Evolutionary conservation across 192 early-diverging fungal genomes (phyloP).

Genomic region (Podila clonocystis): DNA sequence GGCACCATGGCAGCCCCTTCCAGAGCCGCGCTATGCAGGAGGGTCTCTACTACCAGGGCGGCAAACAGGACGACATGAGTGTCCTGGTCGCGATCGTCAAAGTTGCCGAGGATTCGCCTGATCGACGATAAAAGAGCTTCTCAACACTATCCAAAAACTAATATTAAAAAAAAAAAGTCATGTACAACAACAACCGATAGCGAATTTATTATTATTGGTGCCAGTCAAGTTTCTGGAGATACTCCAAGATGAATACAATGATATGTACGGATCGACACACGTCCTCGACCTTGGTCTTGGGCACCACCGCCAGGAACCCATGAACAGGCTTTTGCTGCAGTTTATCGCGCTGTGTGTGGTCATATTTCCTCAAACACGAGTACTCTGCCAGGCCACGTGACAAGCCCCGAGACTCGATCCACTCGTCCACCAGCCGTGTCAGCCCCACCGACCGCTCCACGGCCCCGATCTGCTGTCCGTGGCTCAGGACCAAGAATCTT

Average conservation of each 20-base stretch:
- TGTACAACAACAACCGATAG: constrained; percentile 6
- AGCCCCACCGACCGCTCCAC: constrained; percentile 8
- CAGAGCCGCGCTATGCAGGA: constrained; percentile 94
- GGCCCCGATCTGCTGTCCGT: constrained; percentile 17
- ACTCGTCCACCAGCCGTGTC: constrained; percentile 24
- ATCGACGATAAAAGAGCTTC: constrained; percentile 20
- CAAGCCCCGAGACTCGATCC: constrained; percentile 10
- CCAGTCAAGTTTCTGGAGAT: constrained; percentile 26
- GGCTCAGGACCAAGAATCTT: constrained; percentile 21
- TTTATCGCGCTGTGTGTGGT: neutral
- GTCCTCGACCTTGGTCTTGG: neutral
- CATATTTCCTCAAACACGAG: neutral
- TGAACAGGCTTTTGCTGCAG: neutral
- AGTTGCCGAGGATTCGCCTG: constrained; percentile 54
- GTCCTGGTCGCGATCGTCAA: constrained; percentile 88
- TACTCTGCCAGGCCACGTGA: neutral
- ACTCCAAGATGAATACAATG: neutral
- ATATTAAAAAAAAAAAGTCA: neutral
- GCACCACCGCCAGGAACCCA: neutral
- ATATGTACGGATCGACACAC: constrained; percentile 12
- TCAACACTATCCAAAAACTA: neutral
- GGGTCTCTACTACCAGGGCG: constrained; percentile 93
- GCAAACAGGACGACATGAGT: constrained; percentile 96
- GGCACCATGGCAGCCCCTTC: constrained; percentile 85
- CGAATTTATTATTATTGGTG: constrained; percentile 27